Evolutionary conservation across 805 yeast genomes (phyloP), one percentile per base, ranked within the genome.

Genomic region (Torulaspora franciscae): DNA sequence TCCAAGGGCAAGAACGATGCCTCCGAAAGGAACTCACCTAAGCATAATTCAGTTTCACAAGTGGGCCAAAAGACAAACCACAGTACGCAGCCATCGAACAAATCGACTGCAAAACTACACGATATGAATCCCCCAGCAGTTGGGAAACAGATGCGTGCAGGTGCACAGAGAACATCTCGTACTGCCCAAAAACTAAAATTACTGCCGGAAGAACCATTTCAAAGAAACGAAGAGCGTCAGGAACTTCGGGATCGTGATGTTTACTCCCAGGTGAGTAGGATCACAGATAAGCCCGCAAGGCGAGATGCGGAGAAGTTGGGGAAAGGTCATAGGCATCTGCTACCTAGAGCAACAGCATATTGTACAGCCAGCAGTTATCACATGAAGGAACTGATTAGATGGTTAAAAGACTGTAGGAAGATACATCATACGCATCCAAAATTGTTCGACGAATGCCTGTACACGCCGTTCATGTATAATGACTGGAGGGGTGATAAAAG

Each of bases 261-360:
- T 4, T 85, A 87, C 61, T 83, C 96, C 0, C 95, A 90, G 59
- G 89, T 86, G 8, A 77, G 81, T 44, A 75, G 84, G 49, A 90
- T 90, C 51, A 87, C 83, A 27, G 97, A 91, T 53, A 75, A 84
- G 15, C 83, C 93, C 0, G 97, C 97, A 1, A 73, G 97, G 54
- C 83, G 81, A 52, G 98, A 91, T 70, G 98, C 99, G 0, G 96
- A 90, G 61, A 79, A 90, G 40, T 70, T 93, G 46, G 95, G 96
- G 3, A 93, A 90, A 62, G 66, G 68, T 28, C 73, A 72, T 50
- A 70, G 98, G 49, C 84, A 84, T 27, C 68, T 88, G 49, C 73
- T 93, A 45, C 98, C 99, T 3, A 72, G 99, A 49, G 96, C 90
- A 1, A 91, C 98, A 0, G 95, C 96, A 2, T 93, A 89, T 62